These are phyloP conservation scores for Aureobasidium sp. DNA, from an alignment of 2,329 filamentous ascomycete genomes.

Conservation along the genomic window DNA sequence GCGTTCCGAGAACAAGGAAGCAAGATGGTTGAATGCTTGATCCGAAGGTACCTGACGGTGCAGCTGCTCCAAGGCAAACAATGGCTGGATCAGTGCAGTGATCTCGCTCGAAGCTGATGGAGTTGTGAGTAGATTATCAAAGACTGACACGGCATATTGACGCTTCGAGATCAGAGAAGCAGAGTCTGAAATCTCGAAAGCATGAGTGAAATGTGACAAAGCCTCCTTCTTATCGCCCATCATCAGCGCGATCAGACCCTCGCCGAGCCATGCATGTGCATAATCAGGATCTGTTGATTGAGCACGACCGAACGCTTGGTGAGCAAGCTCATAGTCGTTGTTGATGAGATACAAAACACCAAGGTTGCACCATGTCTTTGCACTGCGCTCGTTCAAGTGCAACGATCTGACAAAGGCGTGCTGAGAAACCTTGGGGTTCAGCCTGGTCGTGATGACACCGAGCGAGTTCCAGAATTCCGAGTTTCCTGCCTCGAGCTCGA, in stretches of 20 bases:
- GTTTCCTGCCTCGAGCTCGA: slow-evolving; percentile 90
- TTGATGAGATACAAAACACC: slow-evolving; percentile 79
- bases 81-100: slow-evolving; percentile 64
- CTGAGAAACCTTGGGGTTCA: slow-evolving; percentile 82
- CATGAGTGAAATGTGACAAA: slow-evolving; percentile 79
- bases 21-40: slow-evolving; percentile 66
- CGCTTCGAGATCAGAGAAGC: slow-evolving; percentile 64
- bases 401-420: slow-evolving; percentile 88
- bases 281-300: slow-evolving; percentile 95
- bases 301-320: slow-evolving; percentile 79
- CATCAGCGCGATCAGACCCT: slow-evolving; percentile 74
- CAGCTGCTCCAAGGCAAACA: slow-evolving; percentile 82
- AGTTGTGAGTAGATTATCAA: slow-evolving; percentile 66
- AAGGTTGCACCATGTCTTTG: slow-evolving; percentile 82
- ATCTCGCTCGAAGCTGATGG: slow-evolving; percentile 44
- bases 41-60: slow-evolving; percentile 62
- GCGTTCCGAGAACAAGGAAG: slow-evolving; percentile 73
- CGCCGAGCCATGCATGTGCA: slow-evolving; percentile 86
- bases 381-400: slow-evolving; percentile 81
- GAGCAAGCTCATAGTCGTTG: slow-evolving; percentile 76
- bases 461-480: slow-evolving; percentile 96
- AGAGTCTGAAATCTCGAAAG: slow-evolving; percentile 82
- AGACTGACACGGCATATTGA: slow-evolving; percentile 71
- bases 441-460: slow-evolving; percentile 77
- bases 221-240: slow-evolving; percentile 70